Base-by-base conservation (phyloP, 208 protist genomes). In the Wallacemonas rigidus region DNA sequence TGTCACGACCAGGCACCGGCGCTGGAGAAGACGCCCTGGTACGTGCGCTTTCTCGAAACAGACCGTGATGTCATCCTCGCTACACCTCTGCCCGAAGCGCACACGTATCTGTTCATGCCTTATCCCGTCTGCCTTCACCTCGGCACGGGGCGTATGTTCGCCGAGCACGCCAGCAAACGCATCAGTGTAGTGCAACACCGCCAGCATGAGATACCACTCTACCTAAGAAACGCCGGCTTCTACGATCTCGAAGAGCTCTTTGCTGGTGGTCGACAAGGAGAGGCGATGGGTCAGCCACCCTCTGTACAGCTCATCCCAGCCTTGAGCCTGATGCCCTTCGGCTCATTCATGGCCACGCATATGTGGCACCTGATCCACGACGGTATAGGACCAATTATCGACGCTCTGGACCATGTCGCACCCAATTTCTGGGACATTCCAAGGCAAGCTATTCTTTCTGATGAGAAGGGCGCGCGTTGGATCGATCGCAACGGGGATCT, bases 321-420 rank as follows among this genome's bases (percentile, higher is more conserved):
- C 45, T 67, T 80, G 15, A 65, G 62, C 35, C 35, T 80, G 41
- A 11, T 80, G 64, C 45, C 63, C 0, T 40, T 70, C 3, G 69
- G 68, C 6, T 17, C 45, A 2, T 74, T 50, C 45, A 64, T 73
- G 48, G 2, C 55, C 11, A 67, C 69, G n/a, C 74, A 79, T 26
- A 55, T 79, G 38, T 73, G 72, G 53, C 68, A 74, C 39, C 50
- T 51, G n/a, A 61, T 79, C 35, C 65, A 72, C 53, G 74, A 79
- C 55, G 51, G 63, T 36, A 43, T 79, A 7, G 50, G 26, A 11
- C 67, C 35, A 5, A 14, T 79, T 1, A 69, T 64, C 50, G 14
- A 35, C 44, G n/a, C 62, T 38, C 57, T 74, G 56, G 51, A 44
- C 38, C 35, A 53, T 41, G 50, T 43, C 26, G 43, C 26, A 1